A percentile compares a stretch with the other conserved stretches of the same genome.
These are phyloP conservation scores for Pyricularia grisea DNA, from an alignment of 2,329 filamentous ascomycete species.

Conservation along the genomic window DNA sequence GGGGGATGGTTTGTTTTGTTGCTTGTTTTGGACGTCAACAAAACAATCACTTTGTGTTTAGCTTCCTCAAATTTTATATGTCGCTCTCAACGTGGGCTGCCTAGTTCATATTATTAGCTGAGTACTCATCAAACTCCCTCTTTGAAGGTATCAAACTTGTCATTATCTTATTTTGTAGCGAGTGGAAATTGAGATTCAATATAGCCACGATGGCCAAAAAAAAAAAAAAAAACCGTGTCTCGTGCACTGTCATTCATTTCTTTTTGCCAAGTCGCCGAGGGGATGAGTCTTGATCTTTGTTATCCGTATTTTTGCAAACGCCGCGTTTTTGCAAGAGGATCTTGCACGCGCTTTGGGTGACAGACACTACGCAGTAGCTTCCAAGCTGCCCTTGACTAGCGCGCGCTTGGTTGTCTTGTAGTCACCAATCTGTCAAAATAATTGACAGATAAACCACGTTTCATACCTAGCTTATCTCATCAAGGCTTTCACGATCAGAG, in stretches of 20 bases:
- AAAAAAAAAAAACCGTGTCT: background rate
- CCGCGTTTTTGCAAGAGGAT: background rate
- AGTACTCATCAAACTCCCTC: background rate
- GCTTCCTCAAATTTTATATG: too few relatives aligned
- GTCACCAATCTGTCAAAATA: too few relatives aligned
- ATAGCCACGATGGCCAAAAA: background rate
- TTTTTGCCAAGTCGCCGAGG: background rate
- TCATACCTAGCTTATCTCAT: too few relatives aligned
- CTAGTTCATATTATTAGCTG: background rate
- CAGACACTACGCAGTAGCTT: too few relatives aligned
- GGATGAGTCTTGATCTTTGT: background rate
- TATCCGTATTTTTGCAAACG: background rate
- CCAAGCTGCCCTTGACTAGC: too few relatives aligned
- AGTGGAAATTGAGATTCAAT: background rate
- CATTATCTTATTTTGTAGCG: background rate
- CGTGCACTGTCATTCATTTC: background rate
- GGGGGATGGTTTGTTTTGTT: too few relatives aligned
- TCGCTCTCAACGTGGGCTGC: too few relatives aligned
- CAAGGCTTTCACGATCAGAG: background rate
- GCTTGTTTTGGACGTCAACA: too few relatives aligned
- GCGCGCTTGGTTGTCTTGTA: too few relatives aligned
- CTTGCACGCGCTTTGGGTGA: too few relatives aligned
- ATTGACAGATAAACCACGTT: too few relatives aligned
- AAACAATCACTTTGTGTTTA: too few relatives aligned
- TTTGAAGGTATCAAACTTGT: conserved; percentile 1